A percentile compares a stretch with the other conserved stretches of the same genome.
Evolutionary conservation across 1,284 basidiomycete genomes (phyloP).

Genomic region (Sporisorium sorghi): DNA sequence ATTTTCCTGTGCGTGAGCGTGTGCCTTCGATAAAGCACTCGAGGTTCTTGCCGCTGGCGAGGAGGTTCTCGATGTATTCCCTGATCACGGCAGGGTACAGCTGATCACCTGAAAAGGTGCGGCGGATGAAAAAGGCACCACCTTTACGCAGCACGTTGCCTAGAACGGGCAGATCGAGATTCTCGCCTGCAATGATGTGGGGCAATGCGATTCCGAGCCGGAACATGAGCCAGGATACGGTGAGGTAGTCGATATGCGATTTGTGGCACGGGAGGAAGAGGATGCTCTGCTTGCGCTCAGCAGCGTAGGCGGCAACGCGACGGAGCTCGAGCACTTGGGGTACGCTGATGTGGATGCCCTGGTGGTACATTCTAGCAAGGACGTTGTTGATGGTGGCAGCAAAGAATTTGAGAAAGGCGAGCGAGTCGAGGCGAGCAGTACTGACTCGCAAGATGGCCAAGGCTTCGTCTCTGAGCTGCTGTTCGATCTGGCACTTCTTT

Average conservation of each 20-base stretch:
- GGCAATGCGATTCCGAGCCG: constrained; percentile 69
- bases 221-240: constrained; percentile 66
- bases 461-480: constrained; percentile 58
- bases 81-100: constrained; percentile 69
- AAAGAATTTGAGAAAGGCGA: constrained; percentile 54
- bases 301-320: constrained; percentile 64
- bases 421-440: constrained; percentile 60
- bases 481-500: constrained; percentile 58
- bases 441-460: constrained; percentile 51
- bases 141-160: constrained; percentile 68
- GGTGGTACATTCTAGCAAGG: constrained; percentile 68
- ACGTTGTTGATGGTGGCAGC: constrained; percentile 68
- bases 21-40: constrained; percentile 70
- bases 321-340: constrained; percentile 64
- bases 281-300: constrained; percentile 66
- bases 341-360: constrained; percentile 65
- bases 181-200: constrained; percentile 70
- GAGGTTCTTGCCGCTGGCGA: constrained; percentile 68
- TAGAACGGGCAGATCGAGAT: constrained; percentile 67
- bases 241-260: constrained; percentile 68
- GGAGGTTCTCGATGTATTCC: constrained; percentile 69
- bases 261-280: constrained; percentile 70
- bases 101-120: constrained; percentile 68
- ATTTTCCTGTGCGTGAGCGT: constrained; percentile 69
- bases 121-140: constrained; percentile 70